Evolutionary conservation across 2,329 filamentous ascomycete species (phyloP).

Genomic region (Malbranchea zuffiana): DNA sequence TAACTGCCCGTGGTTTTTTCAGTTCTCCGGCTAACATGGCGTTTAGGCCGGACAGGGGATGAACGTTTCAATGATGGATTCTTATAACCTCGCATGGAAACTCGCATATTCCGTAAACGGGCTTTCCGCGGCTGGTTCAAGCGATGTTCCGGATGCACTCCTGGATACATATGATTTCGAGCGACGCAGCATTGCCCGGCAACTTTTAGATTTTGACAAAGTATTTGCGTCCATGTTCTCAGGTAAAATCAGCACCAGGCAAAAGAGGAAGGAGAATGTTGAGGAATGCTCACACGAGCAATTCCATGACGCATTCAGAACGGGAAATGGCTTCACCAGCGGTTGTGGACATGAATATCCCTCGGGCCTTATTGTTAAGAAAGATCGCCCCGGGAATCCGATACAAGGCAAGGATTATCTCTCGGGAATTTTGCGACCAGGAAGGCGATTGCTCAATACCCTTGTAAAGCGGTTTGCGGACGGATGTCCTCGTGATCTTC

Average conservation of each 20-base stretch:
- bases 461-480: conserved; percentile 27
- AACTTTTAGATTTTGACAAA: conserved; percentile 32
- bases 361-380: conserved; percentile 21
- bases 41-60: conserved; percentile 51
- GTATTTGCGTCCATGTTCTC: conserved; percentile 32
- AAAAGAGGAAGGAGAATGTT: conserved; percentile 15
- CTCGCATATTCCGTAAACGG: conserved; percentile 29
- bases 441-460: conserved; percentile 26
- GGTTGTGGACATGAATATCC: conserved; percentile 31
- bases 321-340: conserved; percentile 29
- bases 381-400: conserved; percentile 20
- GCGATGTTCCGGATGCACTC: conserved; percentile 10
- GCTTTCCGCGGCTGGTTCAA: conserved; percentile 18
- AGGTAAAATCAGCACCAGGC: conserved; percentile 24
- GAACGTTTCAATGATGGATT: conserved; percentile 63
- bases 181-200: conserved; percentile 27
- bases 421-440: conserved; percentile 25
- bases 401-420: conserved; percentile 25
- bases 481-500: conserved; percentile 25
- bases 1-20: too few species aligned
- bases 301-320: conserved; percentile 28
- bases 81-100: conserved; percentile 34
- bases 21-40: not conserved
- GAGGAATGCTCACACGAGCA: conserved; percentile 23
- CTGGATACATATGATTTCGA: conserved; percentile 30